Conservation (phyloP, 371 early-diverging fungal genomes). For the Zopfochytrium polystomum region DNA sequence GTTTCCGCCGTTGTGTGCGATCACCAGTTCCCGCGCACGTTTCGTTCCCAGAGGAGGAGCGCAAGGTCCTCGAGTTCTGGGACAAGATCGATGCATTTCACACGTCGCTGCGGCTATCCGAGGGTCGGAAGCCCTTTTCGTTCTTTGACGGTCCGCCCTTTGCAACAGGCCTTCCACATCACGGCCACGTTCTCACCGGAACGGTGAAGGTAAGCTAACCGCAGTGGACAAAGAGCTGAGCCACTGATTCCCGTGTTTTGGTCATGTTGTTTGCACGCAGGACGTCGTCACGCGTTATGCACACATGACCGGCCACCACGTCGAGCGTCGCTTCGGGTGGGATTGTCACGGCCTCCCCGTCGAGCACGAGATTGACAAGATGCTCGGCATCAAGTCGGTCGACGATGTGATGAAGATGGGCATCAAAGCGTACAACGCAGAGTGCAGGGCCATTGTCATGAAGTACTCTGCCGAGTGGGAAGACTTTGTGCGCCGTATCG, state of each 20-base stretch:
- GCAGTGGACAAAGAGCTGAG: not conserved
- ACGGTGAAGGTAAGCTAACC: slow-evolving; percentile 89
- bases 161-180: slow-evolving; percentile 99
- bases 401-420: slow-evolving; percentile 97
- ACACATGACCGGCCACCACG: slow-evolving; percentile 94
- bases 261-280: slow-evolving; percentile 31
- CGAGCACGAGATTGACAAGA: slow-evolving; percentile 99
- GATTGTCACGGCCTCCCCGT: too few relatives aligned
- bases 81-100: slow-evolving; percentile 97
- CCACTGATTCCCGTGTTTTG: not conserved
- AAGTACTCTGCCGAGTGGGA: slow-evolving; percentile 97
- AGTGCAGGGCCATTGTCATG: slow-evolving; percentile 99
- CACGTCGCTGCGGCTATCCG: slow-evolving; percentile 84
- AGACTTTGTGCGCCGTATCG: slow-evolving; percentile 93
- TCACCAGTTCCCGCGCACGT: slow-evolving; percentile 50
- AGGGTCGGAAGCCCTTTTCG: slow-evolving; percentile 81
- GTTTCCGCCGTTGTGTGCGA: too few relatives aligned
- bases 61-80: slow-evolving; percentile 95
- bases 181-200: slow-evolving; percentile 99
- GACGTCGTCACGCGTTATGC: slow-evolving; percentile 99
- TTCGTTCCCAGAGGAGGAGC: slow-evolving; percentile 92
- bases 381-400: too few relatives aligned
- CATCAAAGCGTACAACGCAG: slow-evolving; percentile 98
- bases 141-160: slow-evolving; percentile 99
- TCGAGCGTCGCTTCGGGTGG: too few relatives aligned